Evolutionary conservation across 306 rosid genomes (phyloP), one percentile per base, ranked within the genome.

Genomic region (Medicago arabica): DNA sequence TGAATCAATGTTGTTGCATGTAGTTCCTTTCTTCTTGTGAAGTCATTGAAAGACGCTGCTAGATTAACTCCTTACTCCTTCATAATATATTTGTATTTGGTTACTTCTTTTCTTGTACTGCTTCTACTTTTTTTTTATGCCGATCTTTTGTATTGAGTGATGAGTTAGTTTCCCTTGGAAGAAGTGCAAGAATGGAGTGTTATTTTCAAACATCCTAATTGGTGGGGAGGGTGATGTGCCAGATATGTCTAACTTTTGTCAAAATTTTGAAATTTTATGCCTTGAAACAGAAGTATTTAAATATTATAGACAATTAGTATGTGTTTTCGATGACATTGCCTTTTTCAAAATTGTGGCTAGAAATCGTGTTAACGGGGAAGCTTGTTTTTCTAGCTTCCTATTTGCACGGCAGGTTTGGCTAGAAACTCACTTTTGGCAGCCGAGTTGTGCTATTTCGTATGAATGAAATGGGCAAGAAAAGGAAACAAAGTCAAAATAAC

Each of bases 1-100:
- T 75, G 83, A 55, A 69, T 67, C 71, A 58, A 49, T 77, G 77
- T 85, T 86, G 84, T 88, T 78, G 51, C 60, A 69, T 7, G 60
- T 64, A 80, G 82, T 72, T 66, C 38, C 28, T 68, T 67, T 28
- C 28, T 58, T 12, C 19, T 12, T 8, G 16, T 72, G 39, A 74
- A 25, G 5, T 43, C 70, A 16, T 21, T 78, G 44, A 15, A 63
- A 28, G 40, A 51, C 43, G 63, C 16, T 31, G 18, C 46, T 62
- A 34, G 50, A 67, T 23, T 38, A 67, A 28, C 53, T n/a, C 43
- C 19, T 58, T 36, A 28, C 53, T n/a, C 43, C 19, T 58, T 36
- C 13, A 13, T 49, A 7, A 46, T 53, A n/a, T 65, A 18, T 59
- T 63, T 12, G 21, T 69, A 65, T 43, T 15, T n/a, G 23, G 41